Evolutionary conservation across 257 asterid genomes (phyloP).

Genomic region (Capsicum rhomboideum): DNA sequence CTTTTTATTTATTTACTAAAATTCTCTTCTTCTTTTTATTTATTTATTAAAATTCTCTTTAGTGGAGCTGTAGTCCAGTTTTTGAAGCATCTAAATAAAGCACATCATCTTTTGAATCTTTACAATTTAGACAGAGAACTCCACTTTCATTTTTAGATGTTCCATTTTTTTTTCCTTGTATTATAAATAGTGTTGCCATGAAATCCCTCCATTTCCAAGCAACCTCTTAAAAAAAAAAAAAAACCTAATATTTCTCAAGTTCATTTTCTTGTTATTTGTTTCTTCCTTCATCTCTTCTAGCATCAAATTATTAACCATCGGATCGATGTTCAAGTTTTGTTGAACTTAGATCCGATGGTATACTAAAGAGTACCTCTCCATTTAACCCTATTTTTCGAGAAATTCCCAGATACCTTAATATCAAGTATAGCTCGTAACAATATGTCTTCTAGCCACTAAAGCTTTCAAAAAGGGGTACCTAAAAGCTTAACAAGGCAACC

Average conservation of each 20-base stretch:
- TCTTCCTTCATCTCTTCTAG: neutral
- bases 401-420: neutral
- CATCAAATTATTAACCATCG: neutral
- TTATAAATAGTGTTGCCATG: constrained; percentile 1
- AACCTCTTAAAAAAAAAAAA: neutral
- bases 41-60: neutral
- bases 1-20: neutral
- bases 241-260: neutral
- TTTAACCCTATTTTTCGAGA: neutral
- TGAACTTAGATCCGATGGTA: neutral
- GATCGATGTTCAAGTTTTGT: neutral
- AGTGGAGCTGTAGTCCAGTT: neutral
- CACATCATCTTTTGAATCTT: constrained; percentile 4
- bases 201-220: neutral
- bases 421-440: neutral
- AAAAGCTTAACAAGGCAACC: neutral
- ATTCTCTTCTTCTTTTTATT: neutral
- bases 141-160: neutral
- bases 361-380: neutral
- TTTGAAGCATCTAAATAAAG: constrained; percentile 7
- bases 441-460: neutral
- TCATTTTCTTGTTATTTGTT: neutral
- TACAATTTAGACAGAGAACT: neutral
- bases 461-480: neutral
- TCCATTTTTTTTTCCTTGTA: neutral